Percentiles rank a stretch among this genome's conserved stretches.
These are phyloP conservation scores for Chlorociboria aeruginascens DNA, from an alignment of 495 filamentous ascomycete genomes.

Conservation along the genomic window DNA sequence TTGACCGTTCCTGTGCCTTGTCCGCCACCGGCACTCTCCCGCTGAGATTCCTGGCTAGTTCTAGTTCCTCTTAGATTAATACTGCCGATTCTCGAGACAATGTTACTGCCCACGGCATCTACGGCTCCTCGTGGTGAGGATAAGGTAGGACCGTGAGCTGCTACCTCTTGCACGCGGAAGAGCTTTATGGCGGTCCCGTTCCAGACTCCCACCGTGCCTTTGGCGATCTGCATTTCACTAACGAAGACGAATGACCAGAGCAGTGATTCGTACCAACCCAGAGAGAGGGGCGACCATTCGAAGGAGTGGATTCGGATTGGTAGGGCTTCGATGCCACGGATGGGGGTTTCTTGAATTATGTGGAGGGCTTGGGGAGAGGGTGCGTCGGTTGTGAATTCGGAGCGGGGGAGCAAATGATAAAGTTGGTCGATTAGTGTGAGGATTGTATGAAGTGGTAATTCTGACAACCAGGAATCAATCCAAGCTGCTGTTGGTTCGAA, in stretches of 20 bases:
- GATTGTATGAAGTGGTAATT: constrained; percentile 83
- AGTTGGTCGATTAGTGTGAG: constrained; percentile 65
- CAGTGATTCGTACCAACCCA: constrained; percentile 94
- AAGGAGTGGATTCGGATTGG: constrained; percentile 76
- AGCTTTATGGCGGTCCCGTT: constrained; percentile 80
- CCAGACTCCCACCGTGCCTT: constrained; percentile 91
- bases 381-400: constrained; percentile 21
- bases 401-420: constrained; percentile 30
- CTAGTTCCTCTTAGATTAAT: constrained; percentile 35
- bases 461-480: constrained; percentile 92
- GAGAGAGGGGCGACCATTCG: constrained; percentile 83
- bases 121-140: constrained; percentile 82
- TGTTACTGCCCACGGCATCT: constrained; percentile 86
- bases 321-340: constrained; percentile 59
- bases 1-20: background rate
- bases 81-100: constrained; percentile 77
- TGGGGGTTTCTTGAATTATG: constrained; percentile 9
- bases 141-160: constrained; percentile 65
- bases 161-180: constrained; percentile 81
- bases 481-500: constrained; percentile 71
- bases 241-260: constrained; percentile 95
- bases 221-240: constrained; percentile 75
- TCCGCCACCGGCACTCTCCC: background rate
- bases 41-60: background rate
- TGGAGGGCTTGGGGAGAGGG: constrained; percentile 34